Conservation (phyloP, 768 basidiomycete genomes). For the Amanita fuliginea region DNA sequence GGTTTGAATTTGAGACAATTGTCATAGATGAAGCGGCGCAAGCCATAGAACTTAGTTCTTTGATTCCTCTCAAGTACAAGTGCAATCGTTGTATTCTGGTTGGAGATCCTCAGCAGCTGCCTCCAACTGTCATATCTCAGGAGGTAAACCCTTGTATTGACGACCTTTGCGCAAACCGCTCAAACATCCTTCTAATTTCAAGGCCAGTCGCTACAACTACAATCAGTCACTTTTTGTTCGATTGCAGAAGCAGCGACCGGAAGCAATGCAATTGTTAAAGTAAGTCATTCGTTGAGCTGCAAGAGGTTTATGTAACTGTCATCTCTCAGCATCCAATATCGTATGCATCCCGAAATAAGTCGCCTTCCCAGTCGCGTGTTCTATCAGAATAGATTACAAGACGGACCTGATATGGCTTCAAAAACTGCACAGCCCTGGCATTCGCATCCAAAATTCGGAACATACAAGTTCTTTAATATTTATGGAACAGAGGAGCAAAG, state of each 20-base stretch:
- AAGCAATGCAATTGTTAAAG: slow-evolving; percentile 90
- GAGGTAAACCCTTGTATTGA: slow-evolving; percentile 19
- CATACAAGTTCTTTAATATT: slow-evolving; percentile 87
- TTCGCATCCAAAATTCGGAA: slow-evolving; percentile 58
- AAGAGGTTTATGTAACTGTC: neutral
- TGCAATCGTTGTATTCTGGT: slow-evolving; percentile 85
- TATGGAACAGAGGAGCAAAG: slow-evolving; percentile 54
- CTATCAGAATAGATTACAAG: slow-evolving; percentile 67
- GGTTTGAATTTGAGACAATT: slow-evolving; percentile 87
- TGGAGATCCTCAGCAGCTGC: slow-evolving; percentile 93
- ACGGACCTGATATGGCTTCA: slow-evolving; percentile 80
- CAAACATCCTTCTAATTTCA: neutral
- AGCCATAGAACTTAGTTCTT: slow-evolving; percentile 86
- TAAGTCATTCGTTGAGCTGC: slow-evolving; percentile 17
- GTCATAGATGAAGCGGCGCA: slow-evolving; percentile 99
- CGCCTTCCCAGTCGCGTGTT: slow-evolving; percentile 80
- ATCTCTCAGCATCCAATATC: slow-evolving; percentile 82
- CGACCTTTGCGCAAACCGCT: slow-evolving; percentile 4
- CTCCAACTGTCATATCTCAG: slow-evolving; percentile 64
- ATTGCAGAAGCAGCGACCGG: slow-evolving; percentile 65
- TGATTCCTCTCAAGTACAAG: slow-evolving; percentile 90
- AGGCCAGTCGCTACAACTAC: slow-evolving; percentile 68
- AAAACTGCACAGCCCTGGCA: slow-evolving; percentile 90
- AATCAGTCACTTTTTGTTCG: slow-evolving; percentile 92
- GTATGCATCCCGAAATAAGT: slow-evolving; percentile 98